phyloP scores from a whole-genome alignment of 345 rosid genomes.

The Ceriops zippeliana region DNA sequence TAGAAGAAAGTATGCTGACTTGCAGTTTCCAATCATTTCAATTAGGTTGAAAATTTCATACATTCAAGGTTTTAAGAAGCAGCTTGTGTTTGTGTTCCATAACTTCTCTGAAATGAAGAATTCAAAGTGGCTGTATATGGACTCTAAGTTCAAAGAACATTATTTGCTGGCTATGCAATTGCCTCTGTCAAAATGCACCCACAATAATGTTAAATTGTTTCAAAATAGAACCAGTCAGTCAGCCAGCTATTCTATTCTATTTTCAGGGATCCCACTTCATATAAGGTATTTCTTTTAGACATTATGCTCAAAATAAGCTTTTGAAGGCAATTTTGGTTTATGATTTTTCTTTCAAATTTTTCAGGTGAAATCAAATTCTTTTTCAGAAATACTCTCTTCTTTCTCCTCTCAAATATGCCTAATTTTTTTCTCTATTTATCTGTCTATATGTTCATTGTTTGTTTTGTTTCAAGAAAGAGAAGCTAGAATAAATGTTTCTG shows the following conservation, averaged over 20 bases:
- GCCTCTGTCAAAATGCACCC: conserved; percentile 62
- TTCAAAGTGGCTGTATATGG: conserved; percentile 61
- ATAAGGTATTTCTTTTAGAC: conserved; percentile 32
- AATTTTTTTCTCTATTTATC: too few species aligned
- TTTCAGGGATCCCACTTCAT: conserved; percentile 15
- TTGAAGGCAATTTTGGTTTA: too few species aligned
- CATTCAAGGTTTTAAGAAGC: conserved; percentile 47
- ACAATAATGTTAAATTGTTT: conserved; percentile 51
- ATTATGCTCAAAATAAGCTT: too few species aligned
- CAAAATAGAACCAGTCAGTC: conserved; percentile 42
- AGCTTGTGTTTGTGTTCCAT: conserved; percentile 58
- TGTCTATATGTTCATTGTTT: too few species aligned
- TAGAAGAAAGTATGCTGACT: too few species aligned
- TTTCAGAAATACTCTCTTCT: too few species aligned
- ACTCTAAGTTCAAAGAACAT: conserved; percentile 45
- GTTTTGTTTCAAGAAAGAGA: too few species aligned
- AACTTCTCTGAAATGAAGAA: conserved; percentile 51
- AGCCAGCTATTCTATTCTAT: conserved; percentile 27
- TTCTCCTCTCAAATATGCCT: too few species aligned
- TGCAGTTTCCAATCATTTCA: conserved; percentile 44
- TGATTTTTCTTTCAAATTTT: too few species aligned
- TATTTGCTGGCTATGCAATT: conserved; percentile 53
- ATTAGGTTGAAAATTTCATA: conserved; percentile 64
- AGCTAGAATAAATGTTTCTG: too few species aligned
- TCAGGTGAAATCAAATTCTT: too few species aligned